Conservation (phyloP, 2,329 filamentous ascomycete genomes). For the Daldinia sp. region DNA sequence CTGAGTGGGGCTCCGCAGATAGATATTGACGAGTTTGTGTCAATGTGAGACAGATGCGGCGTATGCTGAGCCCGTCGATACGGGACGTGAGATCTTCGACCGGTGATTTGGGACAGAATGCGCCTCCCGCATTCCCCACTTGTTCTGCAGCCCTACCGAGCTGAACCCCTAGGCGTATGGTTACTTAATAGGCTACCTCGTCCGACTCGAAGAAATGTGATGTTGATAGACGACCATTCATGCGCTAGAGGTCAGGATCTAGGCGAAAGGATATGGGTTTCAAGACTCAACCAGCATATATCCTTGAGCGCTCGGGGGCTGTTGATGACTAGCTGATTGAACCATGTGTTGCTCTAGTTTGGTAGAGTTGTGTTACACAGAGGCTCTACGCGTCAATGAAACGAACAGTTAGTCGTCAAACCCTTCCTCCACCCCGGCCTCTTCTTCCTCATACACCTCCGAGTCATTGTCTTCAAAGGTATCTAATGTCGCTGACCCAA, state of each 20-base stretch:
- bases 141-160: conserved; percentile 24
- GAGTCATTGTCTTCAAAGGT: conserved; percentile 43
- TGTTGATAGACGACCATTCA: not conserved
- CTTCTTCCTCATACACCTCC: conserved; percentile 47
- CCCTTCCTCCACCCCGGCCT: conserved; percentile 43
- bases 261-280: not conserved
- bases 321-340: not conserved
- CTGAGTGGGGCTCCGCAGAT: conserved; percentile 3
- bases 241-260: not conserved
- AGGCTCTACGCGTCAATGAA: not conserved
- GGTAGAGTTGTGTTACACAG: not conserved
- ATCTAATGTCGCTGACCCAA: conserved; percentile 11
- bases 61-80: conserved; percentile 1
- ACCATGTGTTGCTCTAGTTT: not conserved
- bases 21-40: not conserved
- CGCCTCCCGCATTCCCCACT: not conserved
- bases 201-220: conserved; percentile 9
- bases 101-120: conserved; percentile 15
- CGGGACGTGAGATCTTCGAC: not conserved
- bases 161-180: conserved; percentile 11
- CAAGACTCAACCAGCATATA: not conserved
- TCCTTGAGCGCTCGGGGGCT: not conserved
- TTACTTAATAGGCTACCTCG: conserved; percentile 30
- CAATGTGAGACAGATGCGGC: not conserved
- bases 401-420: conserved; percentile 40